A percentile compares a stretch with the other conserved stretches of the same genome.
These are phyloP conservation scores for Elsinoe australis DNA, from an alignment of 2,329 filamentous ascomycete genomes.

Conservation along the genomic window DNA sequence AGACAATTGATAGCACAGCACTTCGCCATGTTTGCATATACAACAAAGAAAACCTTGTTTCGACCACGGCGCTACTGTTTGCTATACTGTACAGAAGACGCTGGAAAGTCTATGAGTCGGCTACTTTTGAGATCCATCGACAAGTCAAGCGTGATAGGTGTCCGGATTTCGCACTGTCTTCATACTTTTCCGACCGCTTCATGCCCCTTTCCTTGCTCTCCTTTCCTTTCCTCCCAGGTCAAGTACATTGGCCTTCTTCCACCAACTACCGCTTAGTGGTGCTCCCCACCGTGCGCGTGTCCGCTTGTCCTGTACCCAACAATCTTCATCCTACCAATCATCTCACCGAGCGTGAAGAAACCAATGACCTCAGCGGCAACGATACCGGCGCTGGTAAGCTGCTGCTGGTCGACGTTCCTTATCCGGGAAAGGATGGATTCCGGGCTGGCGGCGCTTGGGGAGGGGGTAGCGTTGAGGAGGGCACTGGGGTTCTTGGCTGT, in stretches of 20 bases:
- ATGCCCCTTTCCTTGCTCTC: background rate
- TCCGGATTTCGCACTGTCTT: background rate
- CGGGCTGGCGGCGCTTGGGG: conserved; percentile 43
- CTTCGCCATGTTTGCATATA: no score
- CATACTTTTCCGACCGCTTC: background rate
- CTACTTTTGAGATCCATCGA: background rate
- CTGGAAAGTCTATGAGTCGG: conserved; percentile 16
- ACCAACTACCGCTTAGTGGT: conserved; percentile 12
- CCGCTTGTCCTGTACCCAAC: conserved; percentile 61
- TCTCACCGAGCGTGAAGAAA: conserved; percentile 97
- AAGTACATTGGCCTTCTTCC: background rate
- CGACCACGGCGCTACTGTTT: conserved; percentile 12
- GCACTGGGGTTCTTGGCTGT: conserved; percentile 60
- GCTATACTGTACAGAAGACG: conserved; percentile 17
- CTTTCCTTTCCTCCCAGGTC: background rate
- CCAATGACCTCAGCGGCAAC: conserved; percentile 79
- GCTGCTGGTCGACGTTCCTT: conserved; percentile 62
- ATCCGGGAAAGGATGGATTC: conserved; percentile 52
- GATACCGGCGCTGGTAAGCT: conserved; percentile 67
- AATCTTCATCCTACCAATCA: conserved; percentile 90
- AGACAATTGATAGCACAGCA: no score
- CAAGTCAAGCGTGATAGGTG: background rate
- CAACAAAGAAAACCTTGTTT: conserved; percentile 13
- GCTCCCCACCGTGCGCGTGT: conserved; percentile 17
- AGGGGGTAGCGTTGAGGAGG: conserved; percentile 44